Evolutionary conservation across 2,329 filamentous ascomycete genomes (phyloP), one percentile per base, ranked within the genome.

Genomic region (Diaporthe aspalathi): DNA sequence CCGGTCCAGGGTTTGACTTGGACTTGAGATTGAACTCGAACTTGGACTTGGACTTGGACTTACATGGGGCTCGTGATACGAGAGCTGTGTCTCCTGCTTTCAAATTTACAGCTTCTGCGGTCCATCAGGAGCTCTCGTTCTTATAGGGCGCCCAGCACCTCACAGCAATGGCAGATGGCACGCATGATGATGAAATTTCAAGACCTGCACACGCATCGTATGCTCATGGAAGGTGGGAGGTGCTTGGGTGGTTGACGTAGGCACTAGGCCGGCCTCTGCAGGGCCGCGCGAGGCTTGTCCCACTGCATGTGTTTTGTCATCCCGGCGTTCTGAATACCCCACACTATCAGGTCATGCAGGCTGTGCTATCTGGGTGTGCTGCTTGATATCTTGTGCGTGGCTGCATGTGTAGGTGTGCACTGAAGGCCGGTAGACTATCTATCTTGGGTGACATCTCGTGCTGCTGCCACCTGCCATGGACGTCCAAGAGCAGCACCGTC

Each of bases 1-100:
- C 43, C 60, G 43, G n/a, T 63, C n/a, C 60, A 43, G 43, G 60
- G 20, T 63, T 63, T 32, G 60, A 62, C 40, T 62, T 56, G 53
- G 53, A 56, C 56, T 62, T 60, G 57, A 24, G 29, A 38, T 62
- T 45, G 56, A 43, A 24, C 32, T 57, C 24, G 35, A 35, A 63
- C 43, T 62, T 60, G 57, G 40, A 43, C 56, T 62, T 45, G 56
- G 60, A 24, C 32, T 57, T 40, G 35, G 54, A 63, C 43, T 35
- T 32, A 63, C 27, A 63, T 35, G 57, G 43, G 57, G 43, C 1
- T 29, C 6, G 6, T 8, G 40, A 22, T 14, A 24, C 29, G 43
- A 49, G 35, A 6, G 6, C 43, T 49, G 20, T 27, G 43, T 49
- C 5, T 20, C 14, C 43, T 35, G 60, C 43, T 35, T 38, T 40